A percentile compares a stretch with the other conserved stretches of the same genome.
Conservation (phyloP, 2,329 filamentous ascomycete species). For the Aspergillus novofumigatus region DNA sequence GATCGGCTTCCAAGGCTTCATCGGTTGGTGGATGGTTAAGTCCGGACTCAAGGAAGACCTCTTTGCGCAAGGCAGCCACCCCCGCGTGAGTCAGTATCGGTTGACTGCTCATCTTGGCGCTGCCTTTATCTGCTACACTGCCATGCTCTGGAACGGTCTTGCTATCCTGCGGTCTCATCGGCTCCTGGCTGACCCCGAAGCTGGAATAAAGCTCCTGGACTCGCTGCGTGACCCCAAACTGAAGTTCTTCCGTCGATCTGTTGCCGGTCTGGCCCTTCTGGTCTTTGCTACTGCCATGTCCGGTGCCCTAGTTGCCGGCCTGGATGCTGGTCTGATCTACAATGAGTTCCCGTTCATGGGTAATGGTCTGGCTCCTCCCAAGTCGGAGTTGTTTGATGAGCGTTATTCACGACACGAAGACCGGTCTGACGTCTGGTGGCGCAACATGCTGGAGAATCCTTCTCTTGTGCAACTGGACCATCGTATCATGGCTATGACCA, state of each 20-base stretch:
- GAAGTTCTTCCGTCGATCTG: slow-evolving; percentile 66
- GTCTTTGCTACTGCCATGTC: slow-evolving; percentile 91
- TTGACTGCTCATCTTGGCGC: slow-evolving; percentile 84
- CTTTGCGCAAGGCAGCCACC: slow-evolving; percentile 84
- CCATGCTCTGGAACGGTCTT: slow-evolving; percentile 89
- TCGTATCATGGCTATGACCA: slow-evolving; percentile 83
- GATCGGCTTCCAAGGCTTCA: slow-evolving; percentile 90
- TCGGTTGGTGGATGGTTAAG: slow-evolving; percentile 99
- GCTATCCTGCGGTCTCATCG: slow-evolving; percentile 73
- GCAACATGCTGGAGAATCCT: slow-evolving; percentile 96
- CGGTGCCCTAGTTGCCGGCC: slow-evolving; percentile 85
- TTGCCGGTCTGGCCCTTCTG: slow-evolving; percentile 66
- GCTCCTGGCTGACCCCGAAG: slow-evolving; percentile 63
- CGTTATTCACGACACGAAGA: slow-evolving; percentile 81
- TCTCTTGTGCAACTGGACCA: slow-evolving; percentile 94
- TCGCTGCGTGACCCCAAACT: slow-evolving; percentile 65
- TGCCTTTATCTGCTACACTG: slow-evolving; percentile 87
- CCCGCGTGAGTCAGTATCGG: slow-evolving; percentile 90
- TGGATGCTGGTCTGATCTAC: slow-evolving; percentile 96
- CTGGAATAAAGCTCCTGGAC: slow-evolving; percentile 57
- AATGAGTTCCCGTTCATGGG: slow-evolving; percentile 99
- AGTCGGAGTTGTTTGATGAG: slow-evolving; percentile 73
- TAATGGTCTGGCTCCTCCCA: slow-evolving; percentile 72
- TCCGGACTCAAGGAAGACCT: slow-evolving; percentile 93
- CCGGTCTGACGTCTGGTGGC: slow-evolving; percentile 84